Percentiles rank a stretch among this genome's conserved stretches.
phyloP scores from a whole-genome alignment of 176 grass and related monocot genomes.

The Luzula sylvatica region DNA sequence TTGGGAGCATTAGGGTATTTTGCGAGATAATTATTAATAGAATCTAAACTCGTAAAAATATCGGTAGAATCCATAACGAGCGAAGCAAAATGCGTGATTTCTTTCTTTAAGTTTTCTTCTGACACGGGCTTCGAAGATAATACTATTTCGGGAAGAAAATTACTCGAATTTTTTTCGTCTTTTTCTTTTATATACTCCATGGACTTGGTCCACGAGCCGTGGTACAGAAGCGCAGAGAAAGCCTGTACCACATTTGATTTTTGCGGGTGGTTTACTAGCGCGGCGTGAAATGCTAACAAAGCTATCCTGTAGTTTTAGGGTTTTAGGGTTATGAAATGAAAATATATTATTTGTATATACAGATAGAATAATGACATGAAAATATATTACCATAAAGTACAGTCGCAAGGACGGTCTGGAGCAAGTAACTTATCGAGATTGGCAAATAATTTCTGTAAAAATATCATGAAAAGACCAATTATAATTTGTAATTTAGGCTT shows the following conservation, averaged over 20 bases:
- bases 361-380: slow-evolving; percentile 2
- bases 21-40: slow-evolving; percentile 41
- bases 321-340: neutral
- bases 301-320: slow-evolving; percentile 34
- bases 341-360: neutral
- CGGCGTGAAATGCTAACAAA: slow-evolving; percentile 61
- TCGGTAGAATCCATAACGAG: slow-evolving; percentile 46
- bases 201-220: slow-evolving; percentile 46
- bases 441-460: slow-evolving; percentile 60
- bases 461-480: slow-evolving; percentile 11
- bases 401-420: slow-evolving; percentile 47
- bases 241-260: slow-evolving; percentile 47
- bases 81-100: slow-evolving; percentile 38
- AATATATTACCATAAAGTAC: slow-evolving; percentile 58
- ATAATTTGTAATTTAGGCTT: too few relatives aligned
- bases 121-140: slow-evolving; percentile 26
- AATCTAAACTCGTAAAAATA: slow-evolving; percentile 37
- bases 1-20: slow-evolving; percentile 29
- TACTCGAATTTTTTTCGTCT: slow-evolving; percentile 26
- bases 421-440: slow-evolving; percentile 69
- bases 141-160: slow-evolving; percentile 56
- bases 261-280: slow-evolving; percentile 68
- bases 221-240: slow-evolving; percentile 56
- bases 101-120: slow-evolving; percentile 42
- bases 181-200: slow-evolving; percentile 36